A percentile compares a stretch with the other conserved stretches of the same genome.
Evolutionary conservation across 108 stramenopile genomes (phyloP).

Genomic region (Skeletonema tropicum): DNA sequence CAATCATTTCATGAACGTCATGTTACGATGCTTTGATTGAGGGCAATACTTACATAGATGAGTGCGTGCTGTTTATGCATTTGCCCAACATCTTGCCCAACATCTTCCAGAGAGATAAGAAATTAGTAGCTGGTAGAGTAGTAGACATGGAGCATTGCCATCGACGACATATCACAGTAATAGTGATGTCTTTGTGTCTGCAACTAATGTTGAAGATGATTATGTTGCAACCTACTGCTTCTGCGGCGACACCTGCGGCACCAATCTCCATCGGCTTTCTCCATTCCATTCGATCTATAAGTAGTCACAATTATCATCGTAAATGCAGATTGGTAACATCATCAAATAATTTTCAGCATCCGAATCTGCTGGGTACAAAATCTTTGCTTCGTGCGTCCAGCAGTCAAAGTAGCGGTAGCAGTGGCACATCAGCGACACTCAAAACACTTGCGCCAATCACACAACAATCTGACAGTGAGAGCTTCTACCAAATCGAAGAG

Average conservation of each 20-base stretch:
- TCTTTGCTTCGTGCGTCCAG: neutral
- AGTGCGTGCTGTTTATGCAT: neutral
- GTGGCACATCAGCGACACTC: neutral
- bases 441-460: slow-evolving; percentile 22
- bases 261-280: neutral
- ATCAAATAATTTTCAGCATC: neutral
- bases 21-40: too few relatives aligned
- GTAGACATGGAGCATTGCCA: too few relatives aligned
- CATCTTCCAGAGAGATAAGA: too few relatives aligned
- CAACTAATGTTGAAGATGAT: neutral
- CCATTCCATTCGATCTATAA: neutral
- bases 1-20: too few relatives aligned
- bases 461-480: neutral
- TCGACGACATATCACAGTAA: too few relatives aligned
- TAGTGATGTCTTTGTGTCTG: neutral
- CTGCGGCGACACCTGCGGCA: neutral
- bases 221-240: neutral
- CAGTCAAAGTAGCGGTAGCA: slow-evolving; percentile 1
- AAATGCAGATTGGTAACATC: neutral
- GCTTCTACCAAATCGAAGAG: slow-evolving; percentile 55
- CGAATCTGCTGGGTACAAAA: neutral
- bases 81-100: too few relatives aligned
- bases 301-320: neutral
- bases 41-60: too few relatives aligned
- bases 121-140: too few relatives aligned